Base-by-base conservation (phyloP, 2,329 filamentous ascomycete genomes). In the Colletotrichum liaoningense region DNA sequence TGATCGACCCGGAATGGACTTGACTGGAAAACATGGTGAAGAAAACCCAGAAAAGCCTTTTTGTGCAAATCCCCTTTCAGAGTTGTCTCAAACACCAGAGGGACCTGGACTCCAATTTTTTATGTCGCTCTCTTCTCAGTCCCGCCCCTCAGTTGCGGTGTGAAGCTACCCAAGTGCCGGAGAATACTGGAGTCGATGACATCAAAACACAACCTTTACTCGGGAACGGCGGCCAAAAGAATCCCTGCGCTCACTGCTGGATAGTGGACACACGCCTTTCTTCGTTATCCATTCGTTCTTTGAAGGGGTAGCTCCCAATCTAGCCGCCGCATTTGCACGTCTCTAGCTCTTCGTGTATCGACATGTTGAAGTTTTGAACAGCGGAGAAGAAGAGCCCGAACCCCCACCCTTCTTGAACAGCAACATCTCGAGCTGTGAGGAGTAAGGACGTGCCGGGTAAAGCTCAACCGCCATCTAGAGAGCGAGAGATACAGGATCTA, bases 161-260 rank as follows among this genome's bases (percentile, higher is more conserved):
- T 57, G 62, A 65, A 62, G 62, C 56, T 56, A 38, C 65, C 60
- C 67, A 66, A 73, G 49, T 73, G 35, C 71, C 71, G 71, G 22
- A 71, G 9, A 66, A 38, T 35, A 62, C n/a, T 70, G 71, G 71
- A 42, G 71, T 70, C 60, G 35, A 73, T 73, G 71, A 73, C 71
- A 73, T 73, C 67, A 73, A 73, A 57, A 52, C 49, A 52, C 46
- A 60, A 46, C 42, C 60, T 57, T 54, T n/a, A 28, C 24, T 71
- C 67, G 67, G 67, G n/a, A 71, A 42, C 30, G 30, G 28, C 67
- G 56, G 60, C 67, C 56, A 62, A 52, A 46, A 62, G 22, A 42
- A 63, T 46, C 35, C 67, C 35, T 38, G 26, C 24, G 9, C n/a
- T 12, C 11, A n/a, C 8, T 42, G 14, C 38, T 42, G 4, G 16